These are phyloP conservation scores for Adansonia grandidieri DNA, from an alignment of 441 rosid species.

Conservation along the genomic window DNA sequence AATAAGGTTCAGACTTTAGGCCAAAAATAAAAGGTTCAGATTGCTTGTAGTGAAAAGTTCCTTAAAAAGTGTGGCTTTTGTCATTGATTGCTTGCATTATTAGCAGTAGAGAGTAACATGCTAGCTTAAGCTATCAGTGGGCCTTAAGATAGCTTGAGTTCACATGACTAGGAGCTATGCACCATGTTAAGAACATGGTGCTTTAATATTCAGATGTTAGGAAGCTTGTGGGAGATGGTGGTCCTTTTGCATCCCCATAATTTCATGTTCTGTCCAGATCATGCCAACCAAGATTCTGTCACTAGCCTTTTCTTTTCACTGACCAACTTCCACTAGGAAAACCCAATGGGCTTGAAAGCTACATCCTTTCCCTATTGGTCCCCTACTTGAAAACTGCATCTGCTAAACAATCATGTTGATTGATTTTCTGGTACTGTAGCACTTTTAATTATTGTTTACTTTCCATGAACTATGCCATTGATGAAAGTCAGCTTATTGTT, in stretches of 20 bases:
- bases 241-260: slow-evolving; percentile 1
- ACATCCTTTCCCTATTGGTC: slow-evolving; percentile 8
- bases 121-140: no score
- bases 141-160: no score
- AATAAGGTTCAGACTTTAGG: no score
- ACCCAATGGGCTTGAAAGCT: background rate
- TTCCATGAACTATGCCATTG: slow-evolving; percentile 28
- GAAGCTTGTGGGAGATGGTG: background rate
- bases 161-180: no score
- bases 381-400: slow-evolving; percentile 11
- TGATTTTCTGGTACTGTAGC: background rate
- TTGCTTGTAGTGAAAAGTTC: no score
- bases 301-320: background rate
- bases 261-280: background rate
- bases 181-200: no score
- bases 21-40: no score
- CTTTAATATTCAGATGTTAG: no score
- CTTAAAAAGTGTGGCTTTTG: no score
- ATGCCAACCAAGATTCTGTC: slow-evolving; percentile 7
- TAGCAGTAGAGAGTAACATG: no score
- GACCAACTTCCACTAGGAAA: background rate
- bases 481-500: slow-evolving; percentile 24
- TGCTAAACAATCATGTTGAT: background rate
- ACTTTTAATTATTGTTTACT: slow-evolving; percentile 12
- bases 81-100: no score